Conservation (phyloP, 2,329 filamentous ascomycete genomes). For the Aspergillus aculeatinus region DNA sequence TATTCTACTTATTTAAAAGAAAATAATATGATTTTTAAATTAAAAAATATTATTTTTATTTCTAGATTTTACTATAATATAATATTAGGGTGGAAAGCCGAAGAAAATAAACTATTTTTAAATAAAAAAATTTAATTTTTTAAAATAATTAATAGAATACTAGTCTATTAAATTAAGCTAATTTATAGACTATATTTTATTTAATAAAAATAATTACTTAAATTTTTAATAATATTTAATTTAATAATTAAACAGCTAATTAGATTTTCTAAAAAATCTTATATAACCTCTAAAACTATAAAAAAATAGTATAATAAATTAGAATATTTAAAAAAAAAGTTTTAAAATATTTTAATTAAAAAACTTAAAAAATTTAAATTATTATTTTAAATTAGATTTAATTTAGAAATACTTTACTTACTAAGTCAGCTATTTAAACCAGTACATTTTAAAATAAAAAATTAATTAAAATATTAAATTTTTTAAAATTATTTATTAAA, state of each 20-base stretch:
- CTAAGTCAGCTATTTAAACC: too few species aligned
- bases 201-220: not conserved
- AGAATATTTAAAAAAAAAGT: too few species aligned
- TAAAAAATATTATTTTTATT: not conserved
- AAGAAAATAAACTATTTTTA: not conserved
- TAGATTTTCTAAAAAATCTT: not conserved
- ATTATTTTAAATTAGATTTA: too few species aligned
- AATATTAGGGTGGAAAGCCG: not conserved
- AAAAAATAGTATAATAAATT: not conserved
- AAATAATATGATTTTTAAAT: not conserved
- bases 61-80: not conserved
- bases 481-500: too few species aligned
- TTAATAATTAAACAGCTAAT: not conserved
- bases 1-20: too few species aligned
- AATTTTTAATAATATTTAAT: not conserved
- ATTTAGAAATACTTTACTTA: too few species aligned
- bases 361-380: too few species aligned
- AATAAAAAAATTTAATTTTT: too few species aligned
- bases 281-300: not conserved
- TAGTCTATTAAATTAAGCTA: not conserved
- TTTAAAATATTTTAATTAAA: too few species aligned
- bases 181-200: not conserved
- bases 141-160: not conserved
- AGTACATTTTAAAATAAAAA: too few species aligned
- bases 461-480: too few species aligned